Base-by-base conservation (phyloP, 768 basidiomycete genomes). In the Psilocybe cubensis region DNA sequence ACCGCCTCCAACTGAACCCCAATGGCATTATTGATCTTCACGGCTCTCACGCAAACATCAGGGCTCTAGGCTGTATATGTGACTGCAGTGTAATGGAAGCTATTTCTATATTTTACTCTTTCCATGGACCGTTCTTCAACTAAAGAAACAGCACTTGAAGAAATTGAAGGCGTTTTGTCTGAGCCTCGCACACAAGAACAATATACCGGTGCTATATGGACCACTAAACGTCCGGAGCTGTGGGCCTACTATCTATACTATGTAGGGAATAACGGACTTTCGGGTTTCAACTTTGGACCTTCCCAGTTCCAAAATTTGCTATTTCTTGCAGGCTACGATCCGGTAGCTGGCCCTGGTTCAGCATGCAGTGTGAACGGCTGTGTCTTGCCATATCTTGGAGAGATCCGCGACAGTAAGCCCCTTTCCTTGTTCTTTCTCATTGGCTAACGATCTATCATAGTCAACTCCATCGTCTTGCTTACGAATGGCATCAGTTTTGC, bases 401-500 rank as follows among this genome's bases (percentile, higher is more conserved):
- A 68, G 43, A 74, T 82, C 28, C 81, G 86, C 56, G 83, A 87
- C 63, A 82, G 88, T 87, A 59, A 51, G 84, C 12, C 28, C 61
- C 40, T 17, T 29, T n/a, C 45, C 18, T 24, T n/a, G 28, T 56
- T 43, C n/a, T 20, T 24, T 29, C 41, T 9, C 21, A 25, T 49
- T 12, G 21, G 14, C 40, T 27, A 54, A 24, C 10, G 24, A 44
- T 18, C 21, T 21, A 40, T 33, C 17, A 23, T 63, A 89, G 87
- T 89, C 54, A 92, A 89, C 63, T 88, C 89, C 2, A 89, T 91
- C 59, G 87, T 91, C 4, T 78, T 91, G 23, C 76, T 91, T 54
- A 91, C 89, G 7, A 92, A 92, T 63, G 90, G 91, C 3, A 84
- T 92, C 42, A 87, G 86, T 58, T 91, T 91, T 64, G 88, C 88